phyloP scores from a whole-genome alignment of 495 filamentous ascomycete species.

The Tuber borchii region DNA sequence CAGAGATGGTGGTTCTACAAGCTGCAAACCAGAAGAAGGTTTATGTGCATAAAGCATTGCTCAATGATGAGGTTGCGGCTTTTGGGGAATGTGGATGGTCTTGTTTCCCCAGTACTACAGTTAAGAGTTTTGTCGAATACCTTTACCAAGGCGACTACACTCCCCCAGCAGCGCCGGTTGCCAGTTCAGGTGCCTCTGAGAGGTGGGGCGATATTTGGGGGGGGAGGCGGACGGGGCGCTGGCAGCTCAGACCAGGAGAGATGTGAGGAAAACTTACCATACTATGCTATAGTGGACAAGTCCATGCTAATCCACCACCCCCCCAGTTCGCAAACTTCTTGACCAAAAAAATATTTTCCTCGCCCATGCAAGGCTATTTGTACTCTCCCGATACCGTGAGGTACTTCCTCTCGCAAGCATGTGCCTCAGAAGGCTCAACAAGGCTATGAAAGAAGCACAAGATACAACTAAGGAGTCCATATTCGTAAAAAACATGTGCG shows the following conservation, averaged over 20 bases:
- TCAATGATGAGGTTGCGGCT: background rate
- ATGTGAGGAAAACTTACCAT: background rate
- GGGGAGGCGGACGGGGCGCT: too few species aligned
- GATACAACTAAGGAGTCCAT: background rate
- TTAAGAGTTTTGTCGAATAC: conserved; percentile 12
- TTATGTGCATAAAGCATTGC: background rate
- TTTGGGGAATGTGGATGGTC: background rate
- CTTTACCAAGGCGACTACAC: conserved; percentile 17
- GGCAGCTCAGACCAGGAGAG: too few species aligned
- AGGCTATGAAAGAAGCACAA: background rate
- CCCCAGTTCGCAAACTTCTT: background rate
- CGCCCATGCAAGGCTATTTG: background rate
- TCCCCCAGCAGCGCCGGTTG: background rate
- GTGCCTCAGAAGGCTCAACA: background rate
- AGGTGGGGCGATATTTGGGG: too few species aligned
- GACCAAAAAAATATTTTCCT: background rate
- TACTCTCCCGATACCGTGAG: background rate
- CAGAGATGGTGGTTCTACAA: background rate
- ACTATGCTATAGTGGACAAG: background rate
- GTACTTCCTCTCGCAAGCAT: background rate
- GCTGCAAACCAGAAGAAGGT: background rate
- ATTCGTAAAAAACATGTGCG: background rate
- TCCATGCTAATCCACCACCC: background rate
- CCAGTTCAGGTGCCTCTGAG: background rate
- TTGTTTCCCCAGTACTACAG: background rate